These are phyloP conservation scores for Pleurotus cornucopiae DNA, from an alignment of 768 basidiomycete genomes.

Conservation along the genomic window DNA sequence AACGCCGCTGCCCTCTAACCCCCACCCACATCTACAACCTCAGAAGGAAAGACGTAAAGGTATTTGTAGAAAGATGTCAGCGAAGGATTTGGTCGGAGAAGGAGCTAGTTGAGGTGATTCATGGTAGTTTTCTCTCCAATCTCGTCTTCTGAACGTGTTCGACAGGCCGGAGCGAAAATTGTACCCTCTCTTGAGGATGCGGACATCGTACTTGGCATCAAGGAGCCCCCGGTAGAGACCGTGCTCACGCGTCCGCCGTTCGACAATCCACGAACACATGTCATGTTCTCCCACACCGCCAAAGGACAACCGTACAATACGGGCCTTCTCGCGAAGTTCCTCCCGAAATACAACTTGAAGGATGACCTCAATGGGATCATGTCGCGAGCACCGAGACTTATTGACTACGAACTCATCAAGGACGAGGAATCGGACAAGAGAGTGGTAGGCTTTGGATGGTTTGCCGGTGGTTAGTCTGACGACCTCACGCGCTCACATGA, in stretches of 20 bases:
- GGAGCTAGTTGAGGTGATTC: slow-evolving; percentile 63
- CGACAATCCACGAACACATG: slow-evolving; percentile 51
- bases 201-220: slow-evolving; percentile 83
- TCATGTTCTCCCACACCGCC: slow-evolving; percentile 92
- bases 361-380: neutral
- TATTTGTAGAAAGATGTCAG: slow-evolving; percentile 74
- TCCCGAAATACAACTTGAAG: slow-evolving; percentile 20
- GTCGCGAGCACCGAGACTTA: slow-evolving; percentile 41
- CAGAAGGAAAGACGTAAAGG: slow-evolving; percentile 47
- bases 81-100: slow-evolving; percentile 65
- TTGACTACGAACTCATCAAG: slow-evolving; percentile 86
- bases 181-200: slow-evolving; percentile 53
- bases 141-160: slow-evolving; percentile 7
- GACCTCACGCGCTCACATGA: neutral
- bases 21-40: slow-evolving; percentile 68
- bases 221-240: slow-evolving; percentile 72
- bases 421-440: slow-evolving; percentile 54
- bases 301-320: slow-evolving; percentile 89
- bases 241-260: slow-evolving; percentile 43
- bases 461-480: slow-evolving; percentile 69
- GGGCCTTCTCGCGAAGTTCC: slow-evolving; percentile 65
- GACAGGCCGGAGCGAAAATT: slow-evolving; percentile 75
- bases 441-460: slow-evolving; percentile 89
- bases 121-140: neutral
- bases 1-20: slow-evolving; percentile 78